Conservation (phyloP, 176 grass and related monocot genomes). For the Oryza australiensis region DNA sequence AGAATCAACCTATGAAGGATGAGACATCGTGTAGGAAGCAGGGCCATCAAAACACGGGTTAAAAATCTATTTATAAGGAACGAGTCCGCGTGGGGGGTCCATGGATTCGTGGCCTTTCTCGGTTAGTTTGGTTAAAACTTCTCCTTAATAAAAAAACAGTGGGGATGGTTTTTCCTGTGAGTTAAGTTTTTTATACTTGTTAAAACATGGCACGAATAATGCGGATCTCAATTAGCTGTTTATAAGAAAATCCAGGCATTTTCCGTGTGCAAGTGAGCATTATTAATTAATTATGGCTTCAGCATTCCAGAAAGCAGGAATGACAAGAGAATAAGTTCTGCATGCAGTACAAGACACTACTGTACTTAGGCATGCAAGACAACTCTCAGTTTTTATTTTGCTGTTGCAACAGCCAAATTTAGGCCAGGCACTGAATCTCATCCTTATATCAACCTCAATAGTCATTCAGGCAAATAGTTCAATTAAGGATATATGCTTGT, state of each 20-base stretch:
- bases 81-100: too few species aligned
- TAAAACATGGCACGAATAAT: too few species aligned
- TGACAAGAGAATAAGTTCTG: neutral
- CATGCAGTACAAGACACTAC: constrained; percentile 11
- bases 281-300: neutral
- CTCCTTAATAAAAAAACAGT: too few species aligned
- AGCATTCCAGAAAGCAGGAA: neutral
- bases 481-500: neutral
- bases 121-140: too few species aligned
- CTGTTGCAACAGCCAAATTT: neutral
- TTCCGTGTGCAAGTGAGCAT: neutral
- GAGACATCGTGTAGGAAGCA: too few species aligned
- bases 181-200: too few species aligned
- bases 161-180: too few species aligned
- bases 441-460: constrained; percentile 2
- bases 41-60: too few species aligned
- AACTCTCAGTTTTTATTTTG: neutral
- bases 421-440: constrained; percentile 1
- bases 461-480: neutral
- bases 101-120: too few species aligned
- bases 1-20: too few species aligned
- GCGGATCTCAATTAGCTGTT: too few species aligned
- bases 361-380: neutral
- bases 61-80: too few species aligned
- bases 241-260: neutral